phyloP scores from a whole-genome alignment of 192 early-diverging fungal genomes.

The Rhizophagus clarus region DNA sequence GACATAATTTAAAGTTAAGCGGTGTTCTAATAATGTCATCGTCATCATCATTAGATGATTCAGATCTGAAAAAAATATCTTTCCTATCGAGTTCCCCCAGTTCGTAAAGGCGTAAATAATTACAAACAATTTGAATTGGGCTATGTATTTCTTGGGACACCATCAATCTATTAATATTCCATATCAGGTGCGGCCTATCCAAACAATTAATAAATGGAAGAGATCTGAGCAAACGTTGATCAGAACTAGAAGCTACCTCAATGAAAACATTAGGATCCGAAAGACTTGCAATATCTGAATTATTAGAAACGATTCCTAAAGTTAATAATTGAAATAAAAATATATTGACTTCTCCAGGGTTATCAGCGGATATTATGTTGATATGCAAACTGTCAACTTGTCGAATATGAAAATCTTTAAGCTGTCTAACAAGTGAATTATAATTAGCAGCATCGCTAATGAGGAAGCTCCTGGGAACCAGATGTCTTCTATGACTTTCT shows the following conservation, averaged over 20 bases:
- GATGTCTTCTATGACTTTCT: background rate
- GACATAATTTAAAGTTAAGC: background rate
- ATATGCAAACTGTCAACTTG: slow-evolving; percentile 16
- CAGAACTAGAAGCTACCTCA: slow-evolving; percentile 29
- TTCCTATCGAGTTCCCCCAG: background rate
- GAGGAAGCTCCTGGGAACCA: slow-evolving; percentile 12
- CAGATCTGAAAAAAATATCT: slow-evolving; percentile 24
- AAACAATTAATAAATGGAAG: slow-evolving; percentile 13
- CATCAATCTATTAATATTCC: slow-evolving; percentile 24
- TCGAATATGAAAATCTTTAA: background rate
- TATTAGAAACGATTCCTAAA: slow-evolving; percentile 24
- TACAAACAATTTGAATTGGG: slow-evolving; percentile 31
- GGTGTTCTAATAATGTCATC: background rate
- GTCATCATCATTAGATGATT: background rate
- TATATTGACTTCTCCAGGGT: slow-evolving; percentile 30
- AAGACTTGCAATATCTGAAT: slow-evolving; percentile 19
- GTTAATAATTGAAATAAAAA: slow-evolving; percentile 34
- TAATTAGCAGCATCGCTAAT: slow-evolving; percentile 11
- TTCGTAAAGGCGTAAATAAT: slow-evolving; percentile 12
- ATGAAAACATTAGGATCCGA: background rate
- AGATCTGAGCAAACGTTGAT: slow-evolving; percentile 26
- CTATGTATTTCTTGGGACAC: slow-evolving; percentile 24
- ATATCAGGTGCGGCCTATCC: background rate
- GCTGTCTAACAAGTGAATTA: slow-evolving; percentile 5
- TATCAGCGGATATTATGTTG: slow-evolving; percentile 22